Percentiles rank a stretch among this genome's conserved stretches.
These are phyloP conservation scores for Alternaria sp. DNA, from an alignment of 2,329 filamentous ascomycete genomes.

Conservation along the genomic window DNA sequence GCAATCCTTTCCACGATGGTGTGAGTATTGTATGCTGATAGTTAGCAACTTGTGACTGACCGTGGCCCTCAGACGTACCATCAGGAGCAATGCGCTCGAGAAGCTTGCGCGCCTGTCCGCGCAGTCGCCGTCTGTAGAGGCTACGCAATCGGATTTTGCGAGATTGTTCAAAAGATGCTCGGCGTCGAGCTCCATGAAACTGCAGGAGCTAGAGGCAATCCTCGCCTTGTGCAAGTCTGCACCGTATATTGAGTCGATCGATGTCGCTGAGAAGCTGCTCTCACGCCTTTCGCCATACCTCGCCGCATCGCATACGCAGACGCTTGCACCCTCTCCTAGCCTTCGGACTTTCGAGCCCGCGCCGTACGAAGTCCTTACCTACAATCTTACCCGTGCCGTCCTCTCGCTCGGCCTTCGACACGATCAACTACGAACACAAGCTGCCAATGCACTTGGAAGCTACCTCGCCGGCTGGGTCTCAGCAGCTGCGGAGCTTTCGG, in stretches of 20 bases:
- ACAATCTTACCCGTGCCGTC: constrained; percentile 80
- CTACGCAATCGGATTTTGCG: constrained; percentile 50
- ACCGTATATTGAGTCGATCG: constrained; percentile 72
- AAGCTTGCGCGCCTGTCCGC: constrained; percentile 61
- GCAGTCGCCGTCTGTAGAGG: constrained; percentile 38
- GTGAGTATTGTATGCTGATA: not conserved
- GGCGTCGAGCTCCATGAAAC: constrained; percentile 61
- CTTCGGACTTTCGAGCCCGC: constrained; percentile 85
- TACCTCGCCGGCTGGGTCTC: constrained; percentile 77
- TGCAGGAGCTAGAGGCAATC: constrained; percentile 91
- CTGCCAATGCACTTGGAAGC: constrained; percentile 72
- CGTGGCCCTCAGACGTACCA: constrained; percentile 37
- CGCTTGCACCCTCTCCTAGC: constrained; percentile 80
- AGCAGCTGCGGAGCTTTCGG: constrained; percentile 66
- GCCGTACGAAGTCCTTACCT: constrained; percentile 85
- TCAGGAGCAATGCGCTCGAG: constrained; percentile 60
- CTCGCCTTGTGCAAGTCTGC: constrained; percentile 91
- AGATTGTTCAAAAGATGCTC: constrained; percentile 54
- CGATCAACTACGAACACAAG: constrained; percentile 70
- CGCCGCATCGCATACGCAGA: constrained; percentile 81
- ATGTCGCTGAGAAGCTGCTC: constrained; percentile 81
- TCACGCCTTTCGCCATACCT: constrained; percentile 84
- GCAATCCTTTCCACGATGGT: constrained; percentile 4
- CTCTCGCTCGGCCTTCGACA: constrained; percentile 82
- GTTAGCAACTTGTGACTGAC: not conserved